Evolutionary conservation across 306 rosid genomes (phyloP).

Genomic region (Vigna radiata): DNA sequence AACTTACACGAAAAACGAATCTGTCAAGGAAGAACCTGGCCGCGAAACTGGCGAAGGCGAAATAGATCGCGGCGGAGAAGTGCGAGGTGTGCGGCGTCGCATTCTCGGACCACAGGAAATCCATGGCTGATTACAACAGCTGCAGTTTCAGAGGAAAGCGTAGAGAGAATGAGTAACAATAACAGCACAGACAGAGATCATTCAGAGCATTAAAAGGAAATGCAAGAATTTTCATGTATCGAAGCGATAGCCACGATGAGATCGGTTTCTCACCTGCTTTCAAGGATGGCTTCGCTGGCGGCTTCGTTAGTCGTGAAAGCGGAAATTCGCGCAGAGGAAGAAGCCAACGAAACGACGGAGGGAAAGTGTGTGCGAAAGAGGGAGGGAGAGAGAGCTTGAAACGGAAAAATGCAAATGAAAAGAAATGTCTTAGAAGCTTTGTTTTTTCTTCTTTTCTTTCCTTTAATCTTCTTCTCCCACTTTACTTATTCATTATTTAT

Average conservation of each 20-base stretch:
- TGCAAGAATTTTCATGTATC: slow-evolving; percentile 18
- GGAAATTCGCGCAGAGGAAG: slow-evolving; percentile 16
- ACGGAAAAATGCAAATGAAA: slow-evolving; percentile 21
- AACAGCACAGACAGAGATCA: slow-evolving; percentile 24
- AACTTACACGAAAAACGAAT: slow-evolving; percentile 80
- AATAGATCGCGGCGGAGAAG: slow-evolving; percentile 68
- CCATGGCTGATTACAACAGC: slow-evolving; percentile 48
- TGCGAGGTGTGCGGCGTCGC: slow-evolving; percentile 57
- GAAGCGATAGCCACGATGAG: slow-evolving; percentile 15
- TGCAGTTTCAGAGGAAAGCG: slow-evolving; percentile 46
- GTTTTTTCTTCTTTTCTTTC: background rate
- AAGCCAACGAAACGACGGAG: slow-evolving; percentile 14
- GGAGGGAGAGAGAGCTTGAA: slow-evolving; percentile 7
- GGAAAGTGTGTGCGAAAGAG: slow-evolving; percentile 34
- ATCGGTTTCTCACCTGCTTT: slow-evolving; percentile 47
- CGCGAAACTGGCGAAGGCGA: slow-evolving; percentile 57
- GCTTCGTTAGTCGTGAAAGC: slow-evolving; percentile 9
- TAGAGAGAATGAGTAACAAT: slow-evolving; percentile 30
- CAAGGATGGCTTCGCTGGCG: background rate
- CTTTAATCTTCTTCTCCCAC: background rate
- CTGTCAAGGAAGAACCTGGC: slow-evolving; percentile 74
- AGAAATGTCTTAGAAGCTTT: slow-evolving; percentile 16
- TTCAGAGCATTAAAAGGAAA: slow-evolving; percentile 29
- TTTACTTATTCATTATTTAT: slow-evolving; percentile 7
- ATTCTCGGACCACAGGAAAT: slow-evolving; percentile 57